Evolutionary conservation across 208 protist species (phyloP).

Genomic region (Acanthamoeba divionensis): DNA sequence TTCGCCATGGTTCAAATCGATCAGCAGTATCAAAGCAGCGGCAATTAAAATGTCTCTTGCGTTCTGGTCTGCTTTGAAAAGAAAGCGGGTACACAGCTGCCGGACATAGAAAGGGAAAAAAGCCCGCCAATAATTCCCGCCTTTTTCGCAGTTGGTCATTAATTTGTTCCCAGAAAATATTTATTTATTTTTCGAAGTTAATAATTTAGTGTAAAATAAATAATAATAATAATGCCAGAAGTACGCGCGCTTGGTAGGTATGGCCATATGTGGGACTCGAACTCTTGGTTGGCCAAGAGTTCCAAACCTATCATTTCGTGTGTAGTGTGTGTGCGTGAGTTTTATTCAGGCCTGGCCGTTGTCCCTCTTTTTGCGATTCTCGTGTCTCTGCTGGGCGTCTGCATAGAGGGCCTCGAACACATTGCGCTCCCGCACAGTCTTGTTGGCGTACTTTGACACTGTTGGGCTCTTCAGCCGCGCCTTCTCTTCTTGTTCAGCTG

Average conservation of each 20-base stretch:
- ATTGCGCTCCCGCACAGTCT: constrained; percentile 3
- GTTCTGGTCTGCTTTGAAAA: neutral
- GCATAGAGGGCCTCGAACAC: constrained; percentile 7
- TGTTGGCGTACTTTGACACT: constrained; percentile 30
- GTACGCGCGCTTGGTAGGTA: no score
- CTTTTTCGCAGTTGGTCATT: no score
- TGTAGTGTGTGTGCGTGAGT: no score
- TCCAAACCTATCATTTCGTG: no score
- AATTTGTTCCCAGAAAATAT: neutral
- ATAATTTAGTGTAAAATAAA: neutral
- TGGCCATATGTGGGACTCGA: no score
- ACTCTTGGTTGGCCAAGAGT: no score
- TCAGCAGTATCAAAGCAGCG: neutral
- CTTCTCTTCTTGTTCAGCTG: neutral
- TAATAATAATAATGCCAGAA: neutral
- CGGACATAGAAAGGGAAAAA: no score
- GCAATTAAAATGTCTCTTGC: neutral
- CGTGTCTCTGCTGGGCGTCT: neutral
- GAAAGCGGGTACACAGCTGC: neutral
- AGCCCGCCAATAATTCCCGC: no score
- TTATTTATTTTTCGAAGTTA: neutral
- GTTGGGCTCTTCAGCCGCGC: neutral
- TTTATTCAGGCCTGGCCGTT: no score
- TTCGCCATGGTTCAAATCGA: neutral
- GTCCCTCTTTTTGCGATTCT: neutral